These are phyloP conservation scores for Telopea speciosissima DNA, from an alignment of 177 flowering plant species.

Conservation along the genomic window DNA sequence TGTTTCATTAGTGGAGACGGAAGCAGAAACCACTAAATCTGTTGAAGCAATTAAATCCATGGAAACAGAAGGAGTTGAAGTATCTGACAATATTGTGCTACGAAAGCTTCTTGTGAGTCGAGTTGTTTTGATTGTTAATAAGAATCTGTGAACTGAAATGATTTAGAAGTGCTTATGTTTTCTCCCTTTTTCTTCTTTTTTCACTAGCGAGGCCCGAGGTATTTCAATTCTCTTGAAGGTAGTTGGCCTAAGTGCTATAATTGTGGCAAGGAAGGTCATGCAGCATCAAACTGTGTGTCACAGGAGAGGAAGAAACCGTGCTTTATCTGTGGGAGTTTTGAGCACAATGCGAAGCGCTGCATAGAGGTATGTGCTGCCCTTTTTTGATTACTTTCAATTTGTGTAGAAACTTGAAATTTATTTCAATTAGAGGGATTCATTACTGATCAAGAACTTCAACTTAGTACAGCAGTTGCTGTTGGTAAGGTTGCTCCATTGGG, in stretches of 20 bases:
- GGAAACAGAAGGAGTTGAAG: slow-evolving; percentile 27
- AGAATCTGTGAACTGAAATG: background rate
- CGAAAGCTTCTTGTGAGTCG: slow-evolving; percentile 89
- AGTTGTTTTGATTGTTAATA: slow-evolving; percentile 4
- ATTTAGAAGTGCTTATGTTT: slow-evolving; percentile 2
- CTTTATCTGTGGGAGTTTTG: slow-evolving; percentile 70
- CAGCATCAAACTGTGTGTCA: slow-evolving; percentile 48
- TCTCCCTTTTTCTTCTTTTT: slow-evolving; percentile 12
- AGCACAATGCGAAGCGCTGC: slow-evolving; percentile 51
- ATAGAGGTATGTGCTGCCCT: slow-evolving; percentile 33
- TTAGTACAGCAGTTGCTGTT: background rate
- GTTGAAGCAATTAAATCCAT: slow-evolving; percentile 6
- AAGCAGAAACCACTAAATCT: slow-evolving; percentile 9
- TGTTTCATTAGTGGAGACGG: slow-evolving; percentile 7
- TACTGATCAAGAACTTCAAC: background rate
- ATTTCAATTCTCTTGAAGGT: slow-evolving; percentile 78
- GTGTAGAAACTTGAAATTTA: background rate
- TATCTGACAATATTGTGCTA: slow-evolving; percentile 49
- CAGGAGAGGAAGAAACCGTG: slow-evolving; percentile 67
- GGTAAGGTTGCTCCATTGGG: no score
- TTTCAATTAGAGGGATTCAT: background rate
- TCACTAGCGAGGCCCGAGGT: slow-evolving; percentile 81
- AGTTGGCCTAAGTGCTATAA: slow-evolving; percentile 66
- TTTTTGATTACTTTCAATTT: background rate
- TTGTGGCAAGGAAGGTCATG: slow-evolving; percentile 89